Evolutionary conservation across 306 rosid species (phyloP).

Genomic region (Inga leiocalycina): DNA sequence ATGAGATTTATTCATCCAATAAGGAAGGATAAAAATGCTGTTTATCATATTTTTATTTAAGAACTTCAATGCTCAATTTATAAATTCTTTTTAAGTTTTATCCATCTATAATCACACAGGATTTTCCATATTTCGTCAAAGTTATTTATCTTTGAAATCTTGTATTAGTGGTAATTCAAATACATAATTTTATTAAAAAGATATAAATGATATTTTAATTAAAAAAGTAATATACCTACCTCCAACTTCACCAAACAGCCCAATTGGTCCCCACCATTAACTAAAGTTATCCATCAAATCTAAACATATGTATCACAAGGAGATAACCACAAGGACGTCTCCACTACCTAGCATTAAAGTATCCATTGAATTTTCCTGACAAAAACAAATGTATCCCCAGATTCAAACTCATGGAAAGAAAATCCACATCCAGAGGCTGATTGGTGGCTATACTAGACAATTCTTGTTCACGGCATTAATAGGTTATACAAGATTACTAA

Average conservation of each 20-base stretch:
- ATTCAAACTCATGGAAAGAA: not conserved
- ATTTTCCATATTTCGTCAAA: not conserved
- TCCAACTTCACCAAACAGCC: slow-evolving; percentile 23
- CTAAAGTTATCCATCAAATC: slow-evolving; percentile 31
- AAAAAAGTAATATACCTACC: not conserved
- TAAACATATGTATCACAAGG: too few relatives aligned
- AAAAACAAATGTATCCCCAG: not conserved
- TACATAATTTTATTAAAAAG: not conserved
- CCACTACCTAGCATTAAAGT: slow-evolving; percentile 13
- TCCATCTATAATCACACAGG: not conserved
- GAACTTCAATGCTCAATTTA: not conserved
- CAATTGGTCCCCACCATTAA: slow-evolving; percentile 33
- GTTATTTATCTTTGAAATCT: not conserved
- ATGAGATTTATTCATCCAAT: not conserved
- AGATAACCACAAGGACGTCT: slow-evolving; percentile 1
- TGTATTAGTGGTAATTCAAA: not conserved
- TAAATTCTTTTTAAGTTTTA: not conserved
- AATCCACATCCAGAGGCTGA: slow-evolving; percentile 16
- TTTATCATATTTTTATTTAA: not conserved
- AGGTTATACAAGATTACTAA: slow-evolving; percentile 7
- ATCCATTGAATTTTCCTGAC: not conserved
- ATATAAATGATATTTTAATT: not conserved
- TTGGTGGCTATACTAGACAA: not conserved
- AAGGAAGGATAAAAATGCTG: not conserved
- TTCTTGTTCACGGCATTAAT: not conserved